Percentiles rank a stretch among this genome's conserved stretches.
phyloP scores from a whole-genome alignment of 768 basidiomycete species.

The Russula brevipes region DNA sequence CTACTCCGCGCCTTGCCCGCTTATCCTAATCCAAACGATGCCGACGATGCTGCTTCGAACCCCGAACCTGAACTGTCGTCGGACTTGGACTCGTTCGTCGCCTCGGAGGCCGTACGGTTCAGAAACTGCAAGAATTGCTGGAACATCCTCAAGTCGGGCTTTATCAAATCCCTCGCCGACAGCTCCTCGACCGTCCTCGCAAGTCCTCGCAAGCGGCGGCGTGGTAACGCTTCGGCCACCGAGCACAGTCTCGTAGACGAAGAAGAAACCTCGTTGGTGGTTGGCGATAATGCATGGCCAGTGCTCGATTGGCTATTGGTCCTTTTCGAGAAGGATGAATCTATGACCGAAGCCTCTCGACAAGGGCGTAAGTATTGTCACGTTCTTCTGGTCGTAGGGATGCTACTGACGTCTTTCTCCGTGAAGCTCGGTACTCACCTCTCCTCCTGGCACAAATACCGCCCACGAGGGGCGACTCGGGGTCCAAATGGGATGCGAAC shows the following conservation, averaged over 20 bases:
- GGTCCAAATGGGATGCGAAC: conserved; percentile 52
- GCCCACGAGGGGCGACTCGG: conserved; percentile 42
- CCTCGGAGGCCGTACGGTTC: conserved; percentile 23
- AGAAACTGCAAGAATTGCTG: conserved; percentile 26
- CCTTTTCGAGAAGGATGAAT: conserved; percentile 66
- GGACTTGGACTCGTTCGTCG: conserved; percentile 22
- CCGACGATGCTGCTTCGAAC: neutral
- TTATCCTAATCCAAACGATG: conserved; percentile 16
- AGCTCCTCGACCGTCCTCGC: neutral
- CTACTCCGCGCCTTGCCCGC: conserved; percentile 25
- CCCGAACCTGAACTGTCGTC: neutral
- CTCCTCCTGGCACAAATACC: conserved; percentile 58
- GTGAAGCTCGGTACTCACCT: conserved; percentile 43
- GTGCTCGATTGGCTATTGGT: conserved; percentile 63
- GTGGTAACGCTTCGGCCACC: conserved; percentile 28
- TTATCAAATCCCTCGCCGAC: conserved; percentile 14
- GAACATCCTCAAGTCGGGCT: conserved; percentile 23
- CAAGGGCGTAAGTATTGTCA: conserved; percentile 33
- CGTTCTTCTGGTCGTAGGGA: neutral
- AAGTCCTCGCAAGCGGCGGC: conserved; percentile 26
- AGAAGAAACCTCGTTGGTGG: conserved; percentile 31
- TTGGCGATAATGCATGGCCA: conserved; percentile 65
- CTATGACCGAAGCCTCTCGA: conserved; percentile 32
- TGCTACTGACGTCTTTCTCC: conserved; percentile 1
- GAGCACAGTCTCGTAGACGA: conserved; percentile 30